Evolutionary conservation across 495 filamentous ascomycete species (phyloP), one percentile per base, ranked within the genome.

Genomic region (Annulohypoxylon maeteangense): DNA sequence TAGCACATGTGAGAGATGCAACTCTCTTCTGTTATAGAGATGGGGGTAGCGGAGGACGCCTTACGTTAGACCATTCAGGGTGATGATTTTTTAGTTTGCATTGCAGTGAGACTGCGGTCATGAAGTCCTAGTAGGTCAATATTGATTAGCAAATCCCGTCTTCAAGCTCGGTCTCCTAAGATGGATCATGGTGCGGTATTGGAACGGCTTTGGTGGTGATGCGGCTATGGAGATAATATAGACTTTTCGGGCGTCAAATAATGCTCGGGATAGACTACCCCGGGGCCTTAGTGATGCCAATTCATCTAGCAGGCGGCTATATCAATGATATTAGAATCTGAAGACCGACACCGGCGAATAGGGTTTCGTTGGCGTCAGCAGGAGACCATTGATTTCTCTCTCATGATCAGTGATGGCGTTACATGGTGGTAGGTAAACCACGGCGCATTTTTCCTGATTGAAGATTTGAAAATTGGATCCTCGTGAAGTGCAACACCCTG

Each of bases 1-100:
- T n/a, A 27, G 55, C 60, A 67, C 55, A 51, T 66, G 62, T 67
- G 50, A 6, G 42, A 59, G 42, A 38, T 72, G 48, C 16, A 40
- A 38, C n/a, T 70, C 4, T 65, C 31, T 48, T 44, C n/a, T 56
- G 29, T n/a, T 25, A 42, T 65, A 31, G 38, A 50, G 51, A 59
- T 23, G 57, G 67, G 40, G 59, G 57, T 54, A 54, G 58, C 16
- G 42, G 32, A 36, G 50, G 7, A 38, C 31, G 31, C 70, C 80
- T 70, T 79, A 89, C 87, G 74, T 90, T 90, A 10, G 86, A 86
- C 87, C 88, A 90, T 65, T 90, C 88, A 1, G 88, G 87, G 69
- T 90, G 88, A 69, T 90, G 88, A 61, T 84, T 87, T 65, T 84
- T 78, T 16, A 81, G 56, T 73, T 86, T 85, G 78, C 87, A 88